phyloP scores from a whole-genome alignment of 2,329 filamentous ascomycete species.

The Alternaria panax region DNA sequence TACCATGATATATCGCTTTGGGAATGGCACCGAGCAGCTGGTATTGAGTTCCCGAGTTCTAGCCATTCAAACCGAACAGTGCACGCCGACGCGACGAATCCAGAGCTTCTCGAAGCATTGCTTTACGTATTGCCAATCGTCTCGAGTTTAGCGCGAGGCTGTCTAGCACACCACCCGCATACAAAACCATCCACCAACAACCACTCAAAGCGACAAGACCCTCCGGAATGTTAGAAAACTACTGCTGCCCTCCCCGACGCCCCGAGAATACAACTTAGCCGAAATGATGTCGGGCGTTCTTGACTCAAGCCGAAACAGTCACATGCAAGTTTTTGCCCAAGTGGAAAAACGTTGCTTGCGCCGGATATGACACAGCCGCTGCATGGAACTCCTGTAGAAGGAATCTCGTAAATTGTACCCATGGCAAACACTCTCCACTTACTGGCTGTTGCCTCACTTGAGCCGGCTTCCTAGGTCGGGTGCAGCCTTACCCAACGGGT shows the following conservation, averaged over 20 bases:
- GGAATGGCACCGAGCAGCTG: slow-evolving; percentile 10
- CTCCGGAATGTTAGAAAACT: slow-evolving; percentile 2
- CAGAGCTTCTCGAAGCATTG: slow-evolving; percentile 26
- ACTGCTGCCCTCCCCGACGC: slow-evolving; percentile 2
- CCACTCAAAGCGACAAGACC: slow-evolving; percentile 5
- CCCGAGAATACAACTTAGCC: slow-evolving; percentile 18
- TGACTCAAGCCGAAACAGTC: slow-evolving; percentile 16
- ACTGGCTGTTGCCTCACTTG: slow-evolving; percentile 23
- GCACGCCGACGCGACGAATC: slow-evolving; percentile 27
- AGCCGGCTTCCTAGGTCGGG: slow-evolving; percentile 17
- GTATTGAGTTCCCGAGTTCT: slow-evolving; percentile 8
- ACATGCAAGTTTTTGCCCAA: slow-evolving; percentile 17
- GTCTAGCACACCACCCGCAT: slow-evolving; percentile 13
- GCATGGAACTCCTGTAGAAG: slow-evolving; percentile 6
- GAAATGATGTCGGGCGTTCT: slow-evolving; percentile 7
- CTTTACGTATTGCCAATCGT: slow-evolving; percentile 42
- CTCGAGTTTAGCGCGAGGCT: slow-evolving; percentile 21
- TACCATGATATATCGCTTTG: slow-evolving; percentile 15
- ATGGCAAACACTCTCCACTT: slow-evolving; percentile 14
- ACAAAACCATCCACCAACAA: slow-evolving; percentile 7
- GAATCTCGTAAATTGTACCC: slow-evolving; percentile 16
- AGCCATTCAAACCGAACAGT: slow-evolving; percentile 7
- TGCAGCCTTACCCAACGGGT: slow-evolving; percentile 19
- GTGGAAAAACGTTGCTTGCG: not conserved
- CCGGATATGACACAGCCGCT: slow-evolving; percentile 9